A percentile compares a stretch with the other conserved stretches of the same genome.
Evolutionary conservation across 495 filamentous ascomycete genomes (phyloP).

Genomic region (Amorphotheca resinae): DNA sequence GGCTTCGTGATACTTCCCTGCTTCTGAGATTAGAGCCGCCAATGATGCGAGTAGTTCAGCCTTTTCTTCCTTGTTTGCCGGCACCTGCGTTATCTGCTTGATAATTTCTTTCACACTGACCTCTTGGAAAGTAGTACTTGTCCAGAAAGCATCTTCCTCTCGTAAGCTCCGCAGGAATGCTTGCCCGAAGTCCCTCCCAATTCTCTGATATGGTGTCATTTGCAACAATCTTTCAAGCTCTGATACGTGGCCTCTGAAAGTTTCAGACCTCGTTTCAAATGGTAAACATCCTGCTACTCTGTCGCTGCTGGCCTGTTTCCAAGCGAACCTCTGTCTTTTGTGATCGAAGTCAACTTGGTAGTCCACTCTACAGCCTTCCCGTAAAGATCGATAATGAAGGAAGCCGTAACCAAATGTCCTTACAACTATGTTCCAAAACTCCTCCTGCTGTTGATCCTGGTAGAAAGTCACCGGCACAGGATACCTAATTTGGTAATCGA

Average conservation of each 20-base stretch:
- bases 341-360: background rate
- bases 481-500: background rate
- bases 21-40: background rate
- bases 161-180: background rate
- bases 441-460: conserved; percentile 7
- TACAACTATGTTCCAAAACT: conserved; percentile 4
- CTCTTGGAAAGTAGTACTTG: background rate
- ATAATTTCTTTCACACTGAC: background rate
- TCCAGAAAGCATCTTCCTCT: background rate
- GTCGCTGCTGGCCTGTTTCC: background rate
- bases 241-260: background rate
- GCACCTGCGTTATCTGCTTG: background rate
- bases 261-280: background rate
- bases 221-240: background rate
- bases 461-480: conserved; percentile 8
- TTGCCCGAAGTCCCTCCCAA: background rate
- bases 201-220: background rate
- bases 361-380: conserved; percentile 1
- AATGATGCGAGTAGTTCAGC: background rate
- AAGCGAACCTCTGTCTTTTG: background rate
- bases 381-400: conserved; percentile 1
- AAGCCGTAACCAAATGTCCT: background rate
- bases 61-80: background rate
- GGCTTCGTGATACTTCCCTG: background rate
- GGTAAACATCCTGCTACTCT: background rate